phyloP scores from a whole-genome alignment of 176 grass and related monocot species.

The Carex littledalei region DNA sequence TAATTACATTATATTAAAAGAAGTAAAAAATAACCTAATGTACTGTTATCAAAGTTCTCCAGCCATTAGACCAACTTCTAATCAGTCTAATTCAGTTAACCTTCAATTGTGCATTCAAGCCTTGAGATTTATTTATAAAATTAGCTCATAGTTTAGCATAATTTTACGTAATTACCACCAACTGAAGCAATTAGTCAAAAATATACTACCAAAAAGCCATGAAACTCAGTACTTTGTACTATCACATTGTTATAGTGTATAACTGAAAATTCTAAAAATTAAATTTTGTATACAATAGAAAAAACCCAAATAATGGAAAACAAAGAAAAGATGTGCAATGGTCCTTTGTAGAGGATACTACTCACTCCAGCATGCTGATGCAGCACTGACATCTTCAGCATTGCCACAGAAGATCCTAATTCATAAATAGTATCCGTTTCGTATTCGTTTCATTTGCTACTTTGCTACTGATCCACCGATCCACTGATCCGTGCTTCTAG shows the following conservation, averaged over 20 bases:
- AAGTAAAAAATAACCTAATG: constrained; percentile 6
- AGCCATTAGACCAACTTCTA: background rate
- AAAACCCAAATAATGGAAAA: background rate
- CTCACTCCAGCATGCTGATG: no score
- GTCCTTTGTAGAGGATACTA: constrained; percentile 6
- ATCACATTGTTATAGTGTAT: background rate
- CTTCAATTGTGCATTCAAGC: background rate
- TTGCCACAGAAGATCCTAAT: no score
- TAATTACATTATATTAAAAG: background rate
- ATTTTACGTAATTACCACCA: background rate
- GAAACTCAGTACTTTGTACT: background rate
- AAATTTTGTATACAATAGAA: background rate
- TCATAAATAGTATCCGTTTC: no score
- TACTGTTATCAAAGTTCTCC: background rate
- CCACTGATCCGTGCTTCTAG: no score
- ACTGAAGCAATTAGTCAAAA: background rate
- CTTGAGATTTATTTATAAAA: background rate
- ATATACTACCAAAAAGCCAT: background rate
- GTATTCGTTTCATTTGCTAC: no score
- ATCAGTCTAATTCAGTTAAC: background rate
- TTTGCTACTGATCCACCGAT: no score
- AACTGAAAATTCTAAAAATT: background rate
- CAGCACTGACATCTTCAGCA: no score
- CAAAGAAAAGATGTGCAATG: constrained; percentile 21
- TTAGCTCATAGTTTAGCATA: background rate